Conservation (phyloP, 139 green algal species). For the Gonium pectorale region DNA sequence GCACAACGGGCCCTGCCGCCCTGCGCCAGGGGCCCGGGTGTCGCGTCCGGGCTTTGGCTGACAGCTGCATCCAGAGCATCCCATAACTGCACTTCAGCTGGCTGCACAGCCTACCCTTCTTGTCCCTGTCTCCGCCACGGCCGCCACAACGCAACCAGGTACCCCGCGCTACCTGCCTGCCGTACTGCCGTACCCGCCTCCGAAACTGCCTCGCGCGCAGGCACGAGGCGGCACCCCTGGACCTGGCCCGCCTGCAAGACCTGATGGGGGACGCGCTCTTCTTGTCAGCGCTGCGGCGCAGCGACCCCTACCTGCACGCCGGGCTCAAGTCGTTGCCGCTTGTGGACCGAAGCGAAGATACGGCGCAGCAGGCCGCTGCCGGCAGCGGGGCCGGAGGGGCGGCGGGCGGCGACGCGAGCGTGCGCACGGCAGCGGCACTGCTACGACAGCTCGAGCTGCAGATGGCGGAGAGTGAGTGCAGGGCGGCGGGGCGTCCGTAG, state of each 20-base stretch:
- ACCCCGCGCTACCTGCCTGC: no score
- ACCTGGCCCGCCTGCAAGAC: constrained; percentile 49
- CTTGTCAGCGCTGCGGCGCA: constrained; percentile 46
- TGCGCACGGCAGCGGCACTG: constrained; percentile 13
- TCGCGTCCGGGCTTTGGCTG: no score
- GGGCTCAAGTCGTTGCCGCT: constrained; percentile 63
- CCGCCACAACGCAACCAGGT: no score
- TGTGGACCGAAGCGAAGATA: constrained; percentile 27
- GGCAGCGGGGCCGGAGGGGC: background rate
- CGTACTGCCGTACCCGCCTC: no score
- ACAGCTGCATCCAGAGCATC: no score
- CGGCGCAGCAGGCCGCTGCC: background rate
- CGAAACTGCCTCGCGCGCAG: background rate
- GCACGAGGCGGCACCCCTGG: constrained; percentile 27
- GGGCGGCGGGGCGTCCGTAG: no score
- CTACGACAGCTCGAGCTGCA: constrained; percentile 13
- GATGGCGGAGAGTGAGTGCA: background rate
- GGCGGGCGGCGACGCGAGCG: background rate
- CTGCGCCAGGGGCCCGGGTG: no score
- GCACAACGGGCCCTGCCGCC: no score
- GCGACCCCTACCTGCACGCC: constrained; percentile 49
- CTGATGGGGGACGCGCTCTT: constrained; percentile 53
- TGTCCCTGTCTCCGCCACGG: no score
- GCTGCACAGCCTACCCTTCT: no score
- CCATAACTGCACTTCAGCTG: no score